Percentiles rank a stretch among this genome's conserved stretches.
Conservation (phyloP, 352 stramenopile genomes). For the Globisporangium emineosum region DNA sequence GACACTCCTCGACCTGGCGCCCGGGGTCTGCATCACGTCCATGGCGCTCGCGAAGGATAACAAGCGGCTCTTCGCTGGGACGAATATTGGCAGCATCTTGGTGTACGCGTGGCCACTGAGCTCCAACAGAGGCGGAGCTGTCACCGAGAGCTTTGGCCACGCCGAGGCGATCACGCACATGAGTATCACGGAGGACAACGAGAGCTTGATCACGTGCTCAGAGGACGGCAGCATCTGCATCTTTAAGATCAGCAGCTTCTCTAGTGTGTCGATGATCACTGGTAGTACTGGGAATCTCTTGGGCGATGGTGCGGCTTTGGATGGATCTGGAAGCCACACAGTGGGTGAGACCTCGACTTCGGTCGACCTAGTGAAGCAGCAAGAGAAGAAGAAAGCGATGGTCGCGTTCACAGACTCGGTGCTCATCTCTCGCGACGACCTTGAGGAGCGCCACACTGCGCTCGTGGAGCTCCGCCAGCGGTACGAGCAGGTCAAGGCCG, state of each 20-base stretch:
- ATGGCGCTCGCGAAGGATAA: constrained; percentile 61
- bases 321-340: background rate
- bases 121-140: constrained; percentile 17
- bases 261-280: background rate
- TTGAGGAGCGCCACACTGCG: constrained; percentile 61
- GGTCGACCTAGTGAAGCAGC: constrained; percentile 11
- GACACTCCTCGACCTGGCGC: constrained; percentile 41
- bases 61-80: constrained; percentile 67
- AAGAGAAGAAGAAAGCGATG: constrained; percentile 28
- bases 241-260: constrained; percentile 37
- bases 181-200: constrained; percentile 70
- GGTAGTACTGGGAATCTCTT: constrained; percentile 6
- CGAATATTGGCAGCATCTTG: constrained; percentile 53
- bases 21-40: constrained; percentile 37
- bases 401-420: constrained; percentile 43
- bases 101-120: constrained; percentile 63
- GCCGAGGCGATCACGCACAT: constrained; percentile 61
- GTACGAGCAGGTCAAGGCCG: constrained; percentile 75
- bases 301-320: background rate
- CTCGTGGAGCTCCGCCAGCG: constrained; percentile 59
- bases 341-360: background rate
- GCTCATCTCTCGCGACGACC: constrained; percentile 69
- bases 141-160: constrained; percentile 53
- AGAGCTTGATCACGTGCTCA: constrained; percentile 48
- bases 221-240: constrained; percentile 66